These are phyloP conservation scores for Paxillus ammoniavirescens DNA, from an alignment of 768 basidiomycete genomes.

Conservation along the genomic window DNA sequence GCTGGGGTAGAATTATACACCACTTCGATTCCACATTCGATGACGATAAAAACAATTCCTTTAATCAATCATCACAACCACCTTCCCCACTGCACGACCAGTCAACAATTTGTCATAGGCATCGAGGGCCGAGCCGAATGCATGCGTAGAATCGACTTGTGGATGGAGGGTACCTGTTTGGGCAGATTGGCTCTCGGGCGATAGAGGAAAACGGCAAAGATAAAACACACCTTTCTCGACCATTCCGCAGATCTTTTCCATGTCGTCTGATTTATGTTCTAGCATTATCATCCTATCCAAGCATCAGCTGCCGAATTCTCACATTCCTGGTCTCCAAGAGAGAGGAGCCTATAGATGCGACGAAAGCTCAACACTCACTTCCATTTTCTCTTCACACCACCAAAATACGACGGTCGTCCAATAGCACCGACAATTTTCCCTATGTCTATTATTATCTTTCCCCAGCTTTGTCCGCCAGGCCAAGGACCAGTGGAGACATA, in stretches of 20 bases:
- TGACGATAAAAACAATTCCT: neutral
- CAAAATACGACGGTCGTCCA: slow-evolving; percentile 46
- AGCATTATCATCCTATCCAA: slow-evolving; percentile 34
- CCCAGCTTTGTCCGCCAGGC: slow-evolving; percentile 29
- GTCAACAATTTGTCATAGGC: slow-evolving; percentile 65
- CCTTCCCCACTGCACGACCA: slow-evolving; percentile 59
- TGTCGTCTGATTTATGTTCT: slow-evolving; percentile 32
- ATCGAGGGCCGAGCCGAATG: slow-evolving; percentile 52
- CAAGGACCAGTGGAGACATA: slow-evolving; percentile 55
- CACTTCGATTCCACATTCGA: no score
- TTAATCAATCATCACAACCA: slow-evolving; percentile 53
- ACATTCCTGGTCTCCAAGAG: no score
- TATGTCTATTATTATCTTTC: neutral
- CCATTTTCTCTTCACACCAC: slow-evolving; percentile 48
- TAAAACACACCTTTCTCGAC: slow-evolving; percentile 40
- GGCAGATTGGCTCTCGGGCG: neutral
- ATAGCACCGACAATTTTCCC: neutral
- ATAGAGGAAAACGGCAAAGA: neutral
- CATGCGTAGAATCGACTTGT: slow-evolving; percentile 56
- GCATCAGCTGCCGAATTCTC: neutral
- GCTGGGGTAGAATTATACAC: no score
- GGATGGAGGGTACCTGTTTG: slow-evolving; percentile 48
- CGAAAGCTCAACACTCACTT: slow-evolving; percentile 34
- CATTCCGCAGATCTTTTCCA: slow-evolving; percentile 36
- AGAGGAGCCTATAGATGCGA: no score